Percentiles rank a stretch among this genome's conserved stretches.
phyloP scores from a whole-genome alignment of 2,329 filamentous ascomycete genomes.

The Xylariaceae sp. region DNA sequence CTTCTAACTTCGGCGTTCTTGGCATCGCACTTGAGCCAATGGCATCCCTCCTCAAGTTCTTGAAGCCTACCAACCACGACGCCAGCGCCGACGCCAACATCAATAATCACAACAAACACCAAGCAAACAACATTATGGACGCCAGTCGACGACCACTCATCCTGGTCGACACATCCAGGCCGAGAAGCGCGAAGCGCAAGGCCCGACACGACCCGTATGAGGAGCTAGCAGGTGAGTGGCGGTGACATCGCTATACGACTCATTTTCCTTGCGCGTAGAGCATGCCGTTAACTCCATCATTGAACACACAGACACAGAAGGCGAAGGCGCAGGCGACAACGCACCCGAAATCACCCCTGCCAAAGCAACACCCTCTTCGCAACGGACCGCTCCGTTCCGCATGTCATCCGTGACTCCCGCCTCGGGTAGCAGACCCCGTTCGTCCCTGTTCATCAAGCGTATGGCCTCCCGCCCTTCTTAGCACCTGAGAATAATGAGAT shows the following conservation, averaged over 20 bases:
- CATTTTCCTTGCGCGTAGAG: neutral
- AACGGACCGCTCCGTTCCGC: constrained; percentile 22
- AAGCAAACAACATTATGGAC: neutral
- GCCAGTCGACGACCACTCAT: neutral
- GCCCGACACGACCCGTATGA: constrained; percentile 28
- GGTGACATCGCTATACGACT: neutral
- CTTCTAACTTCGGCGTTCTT: constrained; percentile 2
- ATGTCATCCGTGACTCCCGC: constrained; percentile 23
- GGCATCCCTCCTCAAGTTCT: constrained; percentile 12
- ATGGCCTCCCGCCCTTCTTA: constrained; percentile 9
- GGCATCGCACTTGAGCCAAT: constrained; percentile 6
- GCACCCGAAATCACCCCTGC: constrained; percentile 23
- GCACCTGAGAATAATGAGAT: neutral
- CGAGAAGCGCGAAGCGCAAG: constrained; percentile 28
- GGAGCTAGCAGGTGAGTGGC: constrained; percentile 24
- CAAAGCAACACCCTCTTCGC: constrained; percentile 11
- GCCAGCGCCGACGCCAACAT: neutral
- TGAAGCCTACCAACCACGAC: constrained; percentile 8
- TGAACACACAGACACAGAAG: neutral
- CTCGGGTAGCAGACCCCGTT: constrained; percentile 19
- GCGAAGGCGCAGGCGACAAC: neutral
- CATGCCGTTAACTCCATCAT: neutral
- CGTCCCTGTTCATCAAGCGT: constrained; percentile 17
- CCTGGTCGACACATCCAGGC: constrained; percentile 14
- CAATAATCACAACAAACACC: neutral